Evolutionary conservation across 139 green algal species (phyloP).

Genomic region (Gonium pectorale): DNA sequence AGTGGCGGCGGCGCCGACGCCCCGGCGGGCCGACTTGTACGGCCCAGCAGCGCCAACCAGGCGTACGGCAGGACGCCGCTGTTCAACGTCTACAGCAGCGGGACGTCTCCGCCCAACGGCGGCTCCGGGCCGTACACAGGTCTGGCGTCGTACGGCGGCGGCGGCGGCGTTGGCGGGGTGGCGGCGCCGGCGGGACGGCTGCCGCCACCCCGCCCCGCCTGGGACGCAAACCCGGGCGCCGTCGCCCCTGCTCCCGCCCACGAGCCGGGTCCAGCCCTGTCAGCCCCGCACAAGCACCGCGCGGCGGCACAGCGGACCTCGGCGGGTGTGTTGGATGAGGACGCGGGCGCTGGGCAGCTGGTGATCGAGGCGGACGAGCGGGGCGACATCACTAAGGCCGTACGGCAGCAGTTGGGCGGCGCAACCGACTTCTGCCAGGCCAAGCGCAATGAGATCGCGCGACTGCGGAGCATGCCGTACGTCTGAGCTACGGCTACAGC

Average conservation of each 20-base stretch:
- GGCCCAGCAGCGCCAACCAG: conserved; percentile 23
- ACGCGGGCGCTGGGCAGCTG: neutral
- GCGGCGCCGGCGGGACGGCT: neutral
- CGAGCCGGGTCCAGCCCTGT: no score
- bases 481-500: no score
- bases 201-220: no score
- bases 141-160: neutral
- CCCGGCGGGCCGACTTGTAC: neutral
- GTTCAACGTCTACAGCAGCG: neutral
- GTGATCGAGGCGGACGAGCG: neutral
- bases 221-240: no score
- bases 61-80: conserved; percentile 16
- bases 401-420: conserved; percentile 14
- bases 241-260: no score
- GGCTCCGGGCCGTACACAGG: neutral
- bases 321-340: no score
- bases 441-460: neutral
- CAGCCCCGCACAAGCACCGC: no score
- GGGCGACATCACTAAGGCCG: neutral
- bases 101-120: neutral
- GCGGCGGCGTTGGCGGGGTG: neutral
- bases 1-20: neutral
- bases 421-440: conserved; percentile 20
- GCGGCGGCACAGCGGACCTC: no score
- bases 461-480: conserved; percentile 27